Evolutionary conservation across 2,329 filamentous ascomycete genomes (phyloP), one percentile per base, ranked within the genome.

Genomic region (Tolypocladium endophyticum): DNA sequence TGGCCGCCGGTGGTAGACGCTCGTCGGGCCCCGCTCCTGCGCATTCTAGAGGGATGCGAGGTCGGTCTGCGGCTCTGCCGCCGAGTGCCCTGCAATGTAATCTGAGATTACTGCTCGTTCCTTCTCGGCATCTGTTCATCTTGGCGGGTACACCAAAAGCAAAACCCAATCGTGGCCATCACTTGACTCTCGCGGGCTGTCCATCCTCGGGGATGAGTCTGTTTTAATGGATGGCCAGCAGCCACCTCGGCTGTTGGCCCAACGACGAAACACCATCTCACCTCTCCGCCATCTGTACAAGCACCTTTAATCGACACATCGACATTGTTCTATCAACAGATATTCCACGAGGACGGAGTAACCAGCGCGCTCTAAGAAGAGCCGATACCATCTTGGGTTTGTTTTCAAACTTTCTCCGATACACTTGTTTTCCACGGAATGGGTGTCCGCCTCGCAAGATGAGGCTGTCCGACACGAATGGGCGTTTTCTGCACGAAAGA

Each of bases 1-100:
- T 64, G 74, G 73, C 60, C 76, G 79, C 63, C 78, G 80, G 64
- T 85, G 82, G 82, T 85, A 84, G 73, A 61, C 50, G 58, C 43
- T 12, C 60, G 50, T 23, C 60, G 57, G 60, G 62, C 63, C 61
- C 59, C 50, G 43, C 59, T 56, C 43, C 68, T 67, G 69, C 67
- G 71, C 70, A 73, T 71, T 71, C 72, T 65, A 67, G 62, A 65
- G 52, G 64, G 66, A 61, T 69, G 62, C 67, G 67, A 67, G 70
- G 68, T 65, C 65, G 64, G 69, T 69, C 65, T 66, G 68, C 66
- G 64, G 61, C 70, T 68, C 71, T 72, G 68, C 72, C 69, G 70
- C 73, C 68, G 69, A 66, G 64, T 59, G 62, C 66, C 62, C 69
- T 73, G 72, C 70, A 68, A 67, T 67, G 67, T 71, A 68, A 71